Evolutionary conservation across 2,329 filamentous ascomycete genomes (phyloP).

Genomic region (Aspergillus hortae): DNA sequence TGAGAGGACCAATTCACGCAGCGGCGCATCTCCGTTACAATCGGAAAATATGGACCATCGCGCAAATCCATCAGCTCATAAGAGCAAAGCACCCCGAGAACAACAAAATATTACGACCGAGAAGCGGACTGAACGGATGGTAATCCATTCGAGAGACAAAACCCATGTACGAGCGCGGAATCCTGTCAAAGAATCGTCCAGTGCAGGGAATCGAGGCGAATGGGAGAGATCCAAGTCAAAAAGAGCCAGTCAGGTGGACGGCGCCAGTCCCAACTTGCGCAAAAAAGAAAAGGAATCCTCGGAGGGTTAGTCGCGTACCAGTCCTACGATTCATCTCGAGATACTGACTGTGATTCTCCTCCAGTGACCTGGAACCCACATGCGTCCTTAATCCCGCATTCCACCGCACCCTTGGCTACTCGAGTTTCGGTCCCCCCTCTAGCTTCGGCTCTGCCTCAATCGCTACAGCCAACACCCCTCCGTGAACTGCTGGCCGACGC

Average conservation of each 20-base stretch:
- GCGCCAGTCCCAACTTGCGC: slow-evolving; percentile 21
- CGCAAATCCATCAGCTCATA: slow-evolving; percentile 29
- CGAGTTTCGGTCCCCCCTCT: slow-evolving; percentile 60
- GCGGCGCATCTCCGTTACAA: slow-evolving; percentile 29
- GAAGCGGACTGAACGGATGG: slow-evolving; percentile 37
- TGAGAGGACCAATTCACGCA: slow-evolving; percentile 24
- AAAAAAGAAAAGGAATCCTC: slow-evolving; percentile 31
- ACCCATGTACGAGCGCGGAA: slow-evolving; percentile 59
- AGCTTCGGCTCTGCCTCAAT: slow-evolving; percentile 64
- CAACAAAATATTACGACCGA: slow-evolving; percentile 33
- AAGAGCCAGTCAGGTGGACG: slow-evolving; percentile 21
- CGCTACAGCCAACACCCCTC: slow-evolving; percentile 65
- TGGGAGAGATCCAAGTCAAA: slow-evolving; percentile 32
- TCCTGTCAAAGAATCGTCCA: slow-evolving; percentile 45
- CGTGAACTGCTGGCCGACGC: slow-evolving; percentile 69
- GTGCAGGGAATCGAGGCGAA: slow-evolving; percentile 31
- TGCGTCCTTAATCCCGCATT: slow-evolving; percentile 68
- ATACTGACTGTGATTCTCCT: slow-evolving; percentile 16
- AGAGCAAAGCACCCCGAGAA: slow-evolving; percentile 31
- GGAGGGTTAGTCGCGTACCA: slow-evolving; percentile 25
- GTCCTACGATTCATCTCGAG: background rate
- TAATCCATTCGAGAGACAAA: slow-evolving; percentile 62
- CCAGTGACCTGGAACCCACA: slow-evolving; percentile 70
- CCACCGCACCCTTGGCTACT: slow-evolving; percentile 68
- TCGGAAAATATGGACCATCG: slow-evolving; percentile 30